Evolutionary conservation across 306 rosid genomes (phyloP).

Genomic region (Corylus americana): DNA sequence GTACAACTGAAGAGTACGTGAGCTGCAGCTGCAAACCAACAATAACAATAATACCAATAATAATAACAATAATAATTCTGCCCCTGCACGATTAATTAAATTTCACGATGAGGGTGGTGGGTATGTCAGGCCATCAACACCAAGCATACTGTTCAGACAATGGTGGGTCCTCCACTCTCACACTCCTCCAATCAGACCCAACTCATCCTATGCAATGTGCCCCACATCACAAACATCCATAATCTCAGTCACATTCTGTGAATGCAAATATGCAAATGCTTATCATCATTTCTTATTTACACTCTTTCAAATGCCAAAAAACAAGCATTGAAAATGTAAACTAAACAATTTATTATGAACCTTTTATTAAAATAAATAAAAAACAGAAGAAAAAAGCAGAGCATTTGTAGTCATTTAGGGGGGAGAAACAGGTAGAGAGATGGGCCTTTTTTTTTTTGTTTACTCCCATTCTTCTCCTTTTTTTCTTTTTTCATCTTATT

Average conservation of each 20-base stretch:
- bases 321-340: too few relatives aligned
- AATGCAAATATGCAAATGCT: not conserved
- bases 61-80: too few relatives aligned
- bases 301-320: too few relatives aligned
- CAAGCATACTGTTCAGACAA: conserved; percentile 11
- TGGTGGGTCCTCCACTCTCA: conserved; percentile 26
- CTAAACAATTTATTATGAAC: too few relatives aligned
- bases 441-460: not conserved
- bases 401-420: too few relatives aligned
- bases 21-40: not conserved
- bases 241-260: conserved; percentile 39
- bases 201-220: conserved; percentile 22
- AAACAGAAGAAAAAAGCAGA: not conserved
- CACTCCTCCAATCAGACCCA: conserved; percentile 13
- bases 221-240: conserved; percentile 47
- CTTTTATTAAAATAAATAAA: too few relatives aligned
- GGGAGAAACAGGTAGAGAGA: conserved; percentile 30
- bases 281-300: too few relatives aligned
- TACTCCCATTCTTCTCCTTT: conserved; percentile 17
- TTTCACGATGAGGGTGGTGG: conserved; percentile 12
- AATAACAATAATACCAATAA: not conserved
- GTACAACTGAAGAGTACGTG: not conserved
- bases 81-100: not conserved
- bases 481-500: conserved; percentile 30
- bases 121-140: conserved; percentile 17